A percentile compares a stretch with the other conserved stretches of the same genome.
phyloP scores from a whole-genome alignment of 192 early-diverging fungal genomes.

The Mortierella hygrophila region DNA sequence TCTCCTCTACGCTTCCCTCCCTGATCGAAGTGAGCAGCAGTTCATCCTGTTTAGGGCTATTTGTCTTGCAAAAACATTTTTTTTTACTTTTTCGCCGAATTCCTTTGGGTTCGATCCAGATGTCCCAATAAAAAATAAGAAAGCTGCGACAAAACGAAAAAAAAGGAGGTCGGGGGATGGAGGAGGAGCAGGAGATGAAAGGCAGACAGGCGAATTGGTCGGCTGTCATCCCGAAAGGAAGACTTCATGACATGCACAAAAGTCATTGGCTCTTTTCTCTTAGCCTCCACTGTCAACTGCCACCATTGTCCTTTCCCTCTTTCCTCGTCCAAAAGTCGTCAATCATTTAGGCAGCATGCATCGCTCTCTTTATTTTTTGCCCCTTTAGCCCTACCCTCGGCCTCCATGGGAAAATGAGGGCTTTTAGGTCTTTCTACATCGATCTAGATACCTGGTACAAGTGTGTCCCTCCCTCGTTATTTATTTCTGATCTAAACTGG shows the following conservation, averaged over 20 bases:
- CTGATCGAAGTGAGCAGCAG: background rate
- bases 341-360: no score
- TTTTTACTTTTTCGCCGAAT: background rate
- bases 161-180: no score
- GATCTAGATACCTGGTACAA: background rate
- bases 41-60: background rate
- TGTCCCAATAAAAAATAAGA: background rate
- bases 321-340: no score
- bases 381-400: no score
- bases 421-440: background rate
- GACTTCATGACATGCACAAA: background rate
- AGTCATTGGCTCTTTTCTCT: background rate
- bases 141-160: background rate
- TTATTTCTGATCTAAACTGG: background rate
- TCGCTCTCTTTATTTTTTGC: no score
- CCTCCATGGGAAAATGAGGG: no score
- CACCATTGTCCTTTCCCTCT: no score
- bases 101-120: slow-evolving; percentile 3
- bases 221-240: background rate
- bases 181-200: background rate
- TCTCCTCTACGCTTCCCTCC: background rate
- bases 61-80: slow-evolving; percentile 1
- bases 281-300: no score
- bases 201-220: background rate
- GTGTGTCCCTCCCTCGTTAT: background rate